Evolutionary conservation across 2,329 filamentous ascomycete genomes (phyloP), one percentile per base, ranked within the genome.

Genomic region (Ceratocystis variospora): DNA sequence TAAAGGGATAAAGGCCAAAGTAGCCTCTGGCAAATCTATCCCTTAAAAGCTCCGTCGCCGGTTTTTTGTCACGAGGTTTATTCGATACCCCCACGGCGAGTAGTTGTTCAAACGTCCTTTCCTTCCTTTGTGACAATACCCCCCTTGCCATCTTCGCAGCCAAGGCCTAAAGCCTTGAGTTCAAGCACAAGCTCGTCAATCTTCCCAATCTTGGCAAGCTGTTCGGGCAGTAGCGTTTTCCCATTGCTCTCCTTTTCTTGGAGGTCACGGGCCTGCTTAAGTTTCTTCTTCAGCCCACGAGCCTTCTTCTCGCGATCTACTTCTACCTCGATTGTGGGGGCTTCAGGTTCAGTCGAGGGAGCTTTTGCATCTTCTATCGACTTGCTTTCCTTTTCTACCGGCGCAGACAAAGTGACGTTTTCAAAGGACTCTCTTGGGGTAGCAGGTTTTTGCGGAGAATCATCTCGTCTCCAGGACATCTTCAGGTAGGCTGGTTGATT

Each of bases 191-290:
- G 81, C 78, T 99, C 94, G 69, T 90, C 90, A 74, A 99, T 96
- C 76, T 94, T 96, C 75, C 96, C 95, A 66, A 99, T 90, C 78
- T 99, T 99, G 71, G 93, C 91, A 70, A 97, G 87, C 77, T 99
- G 94, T 77, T 99, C 94, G 0, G 92, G 93, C 31, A 97, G 80
- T 68, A 99, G 77, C 3, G 84, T 81, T 73, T 90, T 88, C 22
- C 94, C 94, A 66, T 85, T 86, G 28, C 96, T 89, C 76, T 96
- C 96, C 81, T 96, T 96, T 72, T 86, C 87, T 74, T 90, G 88
- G 65, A 99, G 80, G 1, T 97, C 94, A 71, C 86, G 88, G 3
- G 94, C 93, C 75, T 99, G 94, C 72, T 93, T 89, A 68, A 99
- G 79, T 77, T 97, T 99, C 81, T 99, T 99, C 74, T 87, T 89